Conservation (phyloP, 148 eudicot species). For the Bassia scoparia region DNA sequence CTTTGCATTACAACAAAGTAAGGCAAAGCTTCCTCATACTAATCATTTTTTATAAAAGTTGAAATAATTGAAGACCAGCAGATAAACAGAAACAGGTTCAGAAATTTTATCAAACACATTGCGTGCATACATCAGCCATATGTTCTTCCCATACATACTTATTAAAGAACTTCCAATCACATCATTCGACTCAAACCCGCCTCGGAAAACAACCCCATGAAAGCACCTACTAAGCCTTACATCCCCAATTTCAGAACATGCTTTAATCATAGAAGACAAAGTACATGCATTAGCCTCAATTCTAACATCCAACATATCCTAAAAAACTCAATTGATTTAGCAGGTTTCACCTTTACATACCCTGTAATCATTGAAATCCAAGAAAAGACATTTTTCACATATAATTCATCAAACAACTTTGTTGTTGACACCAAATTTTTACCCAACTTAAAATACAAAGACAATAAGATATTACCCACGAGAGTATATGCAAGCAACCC, state of each 20-base stretch:
- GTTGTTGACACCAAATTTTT: constrained; percentile 34
- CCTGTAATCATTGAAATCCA: constrained; percentile 84
- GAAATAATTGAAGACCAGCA: constrained; percentile 76
- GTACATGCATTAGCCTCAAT: no score
- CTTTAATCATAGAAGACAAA: no score
- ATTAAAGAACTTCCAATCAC: no score
- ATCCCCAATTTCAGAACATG: no score
- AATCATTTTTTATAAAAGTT: constrained; percentile 52
- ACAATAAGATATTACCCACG: constrained; percentile 73
- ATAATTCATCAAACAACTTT: constrained; percentile 48
- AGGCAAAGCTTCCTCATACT: constrained; percentile 49
- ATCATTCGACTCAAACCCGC: no score
- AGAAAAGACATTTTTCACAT: constrained; percentile 59
- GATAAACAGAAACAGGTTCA: constrained; percentile 61
- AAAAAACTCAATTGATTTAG: constrained; percentile 38
- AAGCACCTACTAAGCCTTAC: no score
- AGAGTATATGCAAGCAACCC: constrained; percentile 52
- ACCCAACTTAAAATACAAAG: constrained; percentile 64
- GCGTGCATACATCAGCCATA: constrained; percentile 34
- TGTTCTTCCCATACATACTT: constrained; percentile 69
- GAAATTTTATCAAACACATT: constrained; percentile 59
- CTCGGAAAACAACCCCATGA: no score
- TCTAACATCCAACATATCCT: constrained; percentile 50
- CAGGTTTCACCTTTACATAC: constrained; percentile 45
- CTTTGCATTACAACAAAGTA: constrained; percentile 52